Evolutionary conservation across 2,329 filamentous ascomycete species (phyloP), one percentile per base, ranked within the genome.

Genomic region (Pestalotiopsis sp.): DNA sequence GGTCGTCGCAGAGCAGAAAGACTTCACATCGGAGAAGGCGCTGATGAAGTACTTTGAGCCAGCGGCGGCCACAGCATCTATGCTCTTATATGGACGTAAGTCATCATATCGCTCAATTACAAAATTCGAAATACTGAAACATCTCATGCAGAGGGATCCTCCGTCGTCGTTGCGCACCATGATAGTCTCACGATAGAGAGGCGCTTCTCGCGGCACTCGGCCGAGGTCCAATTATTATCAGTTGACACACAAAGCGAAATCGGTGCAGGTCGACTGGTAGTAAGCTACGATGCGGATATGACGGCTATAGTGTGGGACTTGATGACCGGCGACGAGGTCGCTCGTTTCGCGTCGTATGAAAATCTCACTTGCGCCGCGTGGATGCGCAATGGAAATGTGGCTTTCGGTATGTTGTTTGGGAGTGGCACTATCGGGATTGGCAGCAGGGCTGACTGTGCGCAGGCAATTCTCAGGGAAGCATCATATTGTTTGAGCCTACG

Each of bases 241-340:
- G 94, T 97, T 66, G 96, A 99, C 79, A 98, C 95, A 77, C 90
- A 93, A 68, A 98, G 95, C 79, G 95, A 98, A 73, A 84, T 90
- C 70, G 95, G 95, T 3, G 91, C 92, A 0, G 96, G 95, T 36
- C 87, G 95, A 71, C 82, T 97, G 70, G 94, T 97, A 2, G 93
- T 97, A 70, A 98, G 94, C 82, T 98, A 97, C 76, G 96, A 99
- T 84, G 88, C 89, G 20, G 92, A 93, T 49, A 93, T 95, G 80
- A 97, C 93, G 1, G 94, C 95, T 3, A 97, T 98, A 77, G 93
- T 98, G 7, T 99, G 96, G 96, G 95, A 99, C 81, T 86, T 98
- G 70, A 90, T 97, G 82, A 97, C 94, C 0, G 96, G 96, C 63
- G 91, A 94, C 69, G 94, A 98, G 80, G 88, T 98, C 69, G 91